phyloP scores from a whole-genome alignment of 2,329 filamentous ascomycete genomes.

The Neurospora crassa region DNA sequence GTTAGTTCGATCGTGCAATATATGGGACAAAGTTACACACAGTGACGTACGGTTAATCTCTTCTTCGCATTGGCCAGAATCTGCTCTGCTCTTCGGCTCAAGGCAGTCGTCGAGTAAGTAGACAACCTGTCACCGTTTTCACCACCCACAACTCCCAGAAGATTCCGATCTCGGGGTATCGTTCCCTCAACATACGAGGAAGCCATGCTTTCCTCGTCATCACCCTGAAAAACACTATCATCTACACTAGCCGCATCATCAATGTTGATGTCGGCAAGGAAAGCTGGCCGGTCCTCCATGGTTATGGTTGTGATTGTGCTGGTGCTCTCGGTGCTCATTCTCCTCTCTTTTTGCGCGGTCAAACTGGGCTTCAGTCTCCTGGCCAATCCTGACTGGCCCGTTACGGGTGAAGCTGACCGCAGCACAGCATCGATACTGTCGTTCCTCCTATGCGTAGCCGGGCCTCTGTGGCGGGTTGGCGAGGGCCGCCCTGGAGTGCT shows the following conservation, averaged over 20 bases:
- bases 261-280: constrained; percentile 44
- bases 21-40: background rate
- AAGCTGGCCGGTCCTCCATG: constrained; percentile 34
- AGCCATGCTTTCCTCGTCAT: constrained; percentile 57
- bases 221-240: constrained; percentile 57
- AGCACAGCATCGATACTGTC: constrained; percentile 25
- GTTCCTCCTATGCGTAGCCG: constrained; percentile 17
- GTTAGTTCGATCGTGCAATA: constrained; percentile 5
- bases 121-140: constrained; percentile 19
- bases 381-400: constrained; percentile 30
- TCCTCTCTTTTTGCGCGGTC: constrained; percentile 35
- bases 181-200: constrained; percentile 43
- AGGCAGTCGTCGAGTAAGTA: constrained; percentile 59
- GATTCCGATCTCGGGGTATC: constrained; percentile 22
- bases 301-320: constrained; percentile 52
- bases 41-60: constrained; percentile 65
- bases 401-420: constrained; percentile 36
- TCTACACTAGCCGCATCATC: constrained; percentile 53
- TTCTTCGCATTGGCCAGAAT: constrained; percentile 91
- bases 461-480: constrained; percentile 27
- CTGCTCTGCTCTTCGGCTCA: constrained; percentile 77
- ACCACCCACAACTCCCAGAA: constrained; percentile 17
- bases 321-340: constrained; percentile 48
- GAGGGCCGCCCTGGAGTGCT: constrained; percentile 35
- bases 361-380: constrained; percentile 33